Conservation (phyloP, 2,329 filamentous ascomycete genomes). For the Ophiostoma montium region DNA sequence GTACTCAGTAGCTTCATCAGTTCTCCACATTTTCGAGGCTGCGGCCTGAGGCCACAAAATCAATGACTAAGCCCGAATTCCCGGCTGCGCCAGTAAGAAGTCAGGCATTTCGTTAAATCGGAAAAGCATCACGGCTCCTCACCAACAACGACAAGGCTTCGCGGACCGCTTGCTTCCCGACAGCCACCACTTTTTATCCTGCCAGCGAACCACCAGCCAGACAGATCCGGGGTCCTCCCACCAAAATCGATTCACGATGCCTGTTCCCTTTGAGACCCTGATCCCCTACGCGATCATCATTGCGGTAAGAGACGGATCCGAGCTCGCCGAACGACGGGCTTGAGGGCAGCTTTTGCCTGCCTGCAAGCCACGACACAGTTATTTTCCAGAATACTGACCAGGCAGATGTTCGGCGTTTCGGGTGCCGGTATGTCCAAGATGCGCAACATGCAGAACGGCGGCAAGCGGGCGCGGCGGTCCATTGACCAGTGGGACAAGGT, state of each 20-base stretch:
- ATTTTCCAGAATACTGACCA: neutral
- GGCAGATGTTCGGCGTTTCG: slow-evolving; percentile 48
- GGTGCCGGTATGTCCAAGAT: slow-evolving; percentile 44
- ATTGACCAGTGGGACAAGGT: slow-evolving; percentile 51
- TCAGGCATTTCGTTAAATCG: neutral
- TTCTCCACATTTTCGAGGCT: neutral
- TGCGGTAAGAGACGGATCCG: slow-evolving; percentile 30
- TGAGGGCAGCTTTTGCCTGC: neutral
- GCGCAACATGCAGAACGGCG: slow-evolving; percentile 43
- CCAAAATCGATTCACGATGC: slow-evolving; percentile 32
- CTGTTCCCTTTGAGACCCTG: slow-evolving; percentile 48
- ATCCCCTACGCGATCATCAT: slow-evolving; percentile 52
- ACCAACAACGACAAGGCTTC: neutral
- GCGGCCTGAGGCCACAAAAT: neutral
- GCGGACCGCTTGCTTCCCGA: neutral
- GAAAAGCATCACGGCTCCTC: neutral
- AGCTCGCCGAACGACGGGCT: neutral
- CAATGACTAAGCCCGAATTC: neutral
- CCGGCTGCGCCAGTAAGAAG: neutral
- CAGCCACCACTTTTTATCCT: neutral
- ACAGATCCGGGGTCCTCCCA: neutral
- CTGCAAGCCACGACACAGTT: no score
- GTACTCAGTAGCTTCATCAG: neutral
- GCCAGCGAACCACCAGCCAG: neutral
- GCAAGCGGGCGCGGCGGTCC: slow-evolving; percentile 45